phyloP scores from a whole-genome alignment of 2,329 filamentous ascomycete species.

The Calonectria hawksworthii region DNA sequence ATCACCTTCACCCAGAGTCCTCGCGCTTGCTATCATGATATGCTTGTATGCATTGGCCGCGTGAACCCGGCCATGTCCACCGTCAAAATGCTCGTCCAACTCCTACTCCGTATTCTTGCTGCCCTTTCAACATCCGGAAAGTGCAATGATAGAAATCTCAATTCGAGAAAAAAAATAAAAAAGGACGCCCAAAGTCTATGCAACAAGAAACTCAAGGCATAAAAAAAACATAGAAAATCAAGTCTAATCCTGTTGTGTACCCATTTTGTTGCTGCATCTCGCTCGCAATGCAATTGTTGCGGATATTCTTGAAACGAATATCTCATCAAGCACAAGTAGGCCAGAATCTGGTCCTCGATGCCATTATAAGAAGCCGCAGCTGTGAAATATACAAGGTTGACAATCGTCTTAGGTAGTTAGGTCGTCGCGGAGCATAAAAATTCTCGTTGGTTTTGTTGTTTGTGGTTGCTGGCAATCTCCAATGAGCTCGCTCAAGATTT shows the following conservation, averaged over 20 bases:
- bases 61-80: constrained; percentile 16
- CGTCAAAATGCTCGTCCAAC: constrained; percentile 18
- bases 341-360: constrained; percentile 33
- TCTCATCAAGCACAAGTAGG: constrained; percentile 40
- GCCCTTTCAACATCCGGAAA: constrained; percentile 1
- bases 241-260: constrained; percentile 28
- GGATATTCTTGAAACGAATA: constrained; percentile 23
- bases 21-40: constrained; percentile 14
- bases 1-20: constrained; percentile 1
- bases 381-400: constrained; percentile 46
- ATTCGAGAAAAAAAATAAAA: constrained; percentile 4
- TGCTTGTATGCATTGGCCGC: constrained; percentile 13
- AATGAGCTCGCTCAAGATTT: constrained; percentile 27
- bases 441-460: constrained; percentile 36
- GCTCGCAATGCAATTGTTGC: constrained; percentile 38
- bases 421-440: constrained; percentile 45
- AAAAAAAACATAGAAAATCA: constrained; percentile 13
- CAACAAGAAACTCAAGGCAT: constrained; percentile 12
- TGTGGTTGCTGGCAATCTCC: constrained; percentile 8
- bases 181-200: constrained; percentile 26
- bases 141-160: constrained; percentile 15
- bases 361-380: constrained; percentile 45
- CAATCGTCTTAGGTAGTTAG: constrained; percentile 42
- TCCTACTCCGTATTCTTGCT: constrained; percentile 25
- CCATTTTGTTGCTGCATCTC: constrained; percentile 35